Conservation (phyloP, 1,139 yeast genomes). For the Pichia sp. region DNA sequence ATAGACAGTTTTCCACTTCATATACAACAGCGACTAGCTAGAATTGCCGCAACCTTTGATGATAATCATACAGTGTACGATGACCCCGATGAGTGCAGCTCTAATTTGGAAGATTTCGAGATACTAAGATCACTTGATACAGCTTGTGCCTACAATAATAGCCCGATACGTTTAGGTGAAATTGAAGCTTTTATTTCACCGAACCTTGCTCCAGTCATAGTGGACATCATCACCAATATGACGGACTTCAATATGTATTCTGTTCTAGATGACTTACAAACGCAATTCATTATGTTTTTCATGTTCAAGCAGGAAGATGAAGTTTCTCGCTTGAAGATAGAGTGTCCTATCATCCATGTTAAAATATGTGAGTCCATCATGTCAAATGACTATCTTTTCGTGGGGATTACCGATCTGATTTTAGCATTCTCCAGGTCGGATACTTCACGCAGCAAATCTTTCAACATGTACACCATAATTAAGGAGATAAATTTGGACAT, state of each 20-base stretch:
- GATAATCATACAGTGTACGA: slow-evolving; percentile 12
- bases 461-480: slow-evolving; percentile 6
- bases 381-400: slow-evolving; percentile 5
- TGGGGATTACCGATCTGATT: slow-evolving; percentile 6
- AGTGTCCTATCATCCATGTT: slow-evolving; percentile 42
- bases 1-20: slow-evolving; percentile 30
- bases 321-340: slow-evolving; percentile 30
- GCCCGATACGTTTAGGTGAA: slow-evolving; percentile 46
- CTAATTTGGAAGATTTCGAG: slow-evolving; percentile 7
- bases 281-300: slow-evolving; percentile 45
- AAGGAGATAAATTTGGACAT: slow-evolving; percentile 33
- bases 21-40: slow-evolving; percentile 13
- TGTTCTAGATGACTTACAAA: slow-evolving; percentile 59
- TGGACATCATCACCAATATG: slow-evolving; percentile 30
- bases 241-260: slow-evolving; percentile 31
- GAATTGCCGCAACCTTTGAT: slow-evolving; percentile 5
- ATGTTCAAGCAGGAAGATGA: slow-evolving; percentile 8
- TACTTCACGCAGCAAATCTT: not conserved
- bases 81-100: slow-evolving; percentile 6
- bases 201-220: slow-evolving; percentile 26
- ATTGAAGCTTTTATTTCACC: slow-evolving; percentile 36
- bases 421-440: slow-evolving; percentile 5
- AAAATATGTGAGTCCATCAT: slow-evolving; percentile 33
- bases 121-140: slow-evolving; percentile 15
- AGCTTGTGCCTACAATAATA: slow-evolving; percentile 42